Percentiles rank a stretch among this genome's conserved stretches.
These are phyloP conservation scores for Sporothrix protearum DNA, from an alignment of 2,329 filamentous ascomycete genomes.

Conservation along the genomic window DNA sequence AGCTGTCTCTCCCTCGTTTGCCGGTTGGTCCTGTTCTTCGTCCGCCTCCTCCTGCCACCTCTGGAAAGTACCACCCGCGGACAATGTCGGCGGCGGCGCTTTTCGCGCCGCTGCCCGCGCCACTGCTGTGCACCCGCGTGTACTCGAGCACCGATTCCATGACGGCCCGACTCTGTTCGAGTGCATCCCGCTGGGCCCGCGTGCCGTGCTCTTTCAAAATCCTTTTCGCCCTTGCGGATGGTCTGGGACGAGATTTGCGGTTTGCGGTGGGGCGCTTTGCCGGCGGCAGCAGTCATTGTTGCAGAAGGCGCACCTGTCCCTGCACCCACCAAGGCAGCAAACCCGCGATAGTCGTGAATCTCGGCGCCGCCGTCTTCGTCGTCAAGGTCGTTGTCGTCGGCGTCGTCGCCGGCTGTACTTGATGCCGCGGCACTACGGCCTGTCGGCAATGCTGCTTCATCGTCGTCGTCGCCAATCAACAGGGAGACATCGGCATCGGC, in stretches of 20 bases:
- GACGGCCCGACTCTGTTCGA: constrained; percentile 77
- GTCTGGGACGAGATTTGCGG: constrained; percentile 56
- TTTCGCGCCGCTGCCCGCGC: not conserved
- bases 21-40: too few relatives aligned
- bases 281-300: not conserved
- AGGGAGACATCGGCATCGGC: not conserved
- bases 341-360: constrained; percentile 80
- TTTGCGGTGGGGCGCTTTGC: constrained; percentile 37
- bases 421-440: not conserved
- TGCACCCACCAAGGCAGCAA: constrained; percentile 43
- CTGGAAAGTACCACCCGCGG: constrained; percentile 71
- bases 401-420: constrained; percentile 29
- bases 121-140: constrained; percentile 66
- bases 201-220: constrained; percentile 93
- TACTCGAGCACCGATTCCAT: constrained; percentile 85
- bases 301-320: not conserved
- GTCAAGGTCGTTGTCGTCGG: constrained; percentile 22
- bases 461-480: constrained; percentile 23
- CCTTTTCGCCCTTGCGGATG: constrained; percentile 91
- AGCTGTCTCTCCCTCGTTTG: not conserved
- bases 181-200: constrained; percentile 68
- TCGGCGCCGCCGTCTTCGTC: constrained; percentile 42
- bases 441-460: not conserved
- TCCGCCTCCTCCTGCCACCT: constrained; percentile 43
- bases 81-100: constrained; percentile 51